phyloP scores from a whole-genome alignment of 345 rosid species.

The Pistacia integerrima region DNA sequence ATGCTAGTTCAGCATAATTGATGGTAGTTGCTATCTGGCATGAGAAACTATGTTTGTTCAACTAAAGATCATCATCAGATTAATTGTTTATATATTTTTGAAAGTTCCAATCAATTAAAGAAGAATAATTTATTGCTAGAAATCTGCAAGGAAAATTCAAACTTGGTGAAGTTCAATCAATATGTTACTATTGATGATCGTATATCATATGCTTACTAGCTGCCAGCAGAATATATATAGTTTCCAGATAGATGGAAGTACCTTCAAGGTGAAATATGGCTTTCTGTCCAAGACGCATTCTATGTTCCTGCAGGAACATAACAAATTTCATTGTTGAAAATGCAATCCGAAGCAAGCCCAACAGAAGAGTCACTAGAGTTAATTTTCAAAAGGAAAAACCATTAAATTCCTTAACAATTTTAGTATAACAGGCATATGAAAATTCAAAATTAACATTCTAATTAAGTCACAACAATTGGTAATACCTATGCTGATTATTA shows the following conservation, averaged over 20 bases:
- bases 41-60: neutral
- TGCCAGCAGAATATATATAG: neutral
- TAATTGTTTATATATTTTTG: neutral
- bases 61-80: neutral
- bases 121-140: neutral
- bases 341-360: neutral
- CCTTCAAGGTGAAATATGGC: constrained; percentile 96
- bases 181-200: neutral
- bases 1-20: too few species aligned
- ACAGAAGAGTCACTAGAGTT: neutral
- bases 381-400: neutral
- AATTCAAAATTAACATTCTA: neutral
- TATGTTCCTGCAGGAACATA: constrained; percentile 65
- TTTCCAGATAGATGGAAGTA: constrained; percentile 28
- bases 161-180: constrained; percentile 5
- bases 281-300: constrained; percentile 85
- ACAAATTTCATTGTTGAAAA: constrained; percentile 14
- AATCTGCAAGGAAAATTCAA: neutral
- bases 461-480: neutral
- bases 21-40: neutral
- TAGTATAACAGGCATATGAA: neutral
- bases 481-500: neutral
- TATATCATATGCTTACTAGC: neutral
- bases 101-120: neutral
- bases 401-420: neutral